Conservation (phyloP, 108 stramenopile genomes). For the Nitzschia palea region DNA sequence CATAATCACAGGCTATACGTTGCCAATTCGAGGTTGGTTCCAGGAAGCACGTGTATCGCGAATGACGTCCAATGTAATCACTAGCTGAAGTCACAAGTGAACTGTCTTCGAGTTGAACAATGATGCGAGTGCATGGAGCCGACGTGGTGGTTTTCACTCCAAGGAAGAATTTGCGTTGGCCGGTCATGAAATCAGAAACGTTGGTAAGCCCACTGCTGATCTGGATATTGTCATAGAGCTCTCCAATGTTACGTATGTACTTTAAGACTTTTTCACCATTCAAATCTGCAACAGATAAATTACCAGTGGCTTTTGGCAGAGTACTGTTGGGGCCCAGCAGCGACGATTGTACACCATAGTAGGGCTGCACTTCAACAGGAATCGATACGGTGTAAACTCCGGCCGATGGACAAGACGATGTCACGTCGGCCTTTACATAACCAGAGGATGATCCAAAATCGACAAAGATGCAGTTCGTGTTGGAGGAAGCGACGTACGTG, state of each 20-base stretch:
- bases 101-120: slow-evolving; percentile 4
- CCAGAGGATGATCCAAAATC: slow-evolving; percentile 21
- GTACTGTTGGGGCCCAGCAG: not conserved
- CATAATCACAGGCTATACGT: slow-evolving; percentile 8
- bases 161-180: slow-evolving; percentile 2
- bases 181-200: not conserved
- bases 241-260: not conserved
- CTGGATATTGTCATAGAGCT: not conserved
- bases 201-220: not conserved
- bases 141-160: not conserved
- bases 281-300: not conserved
- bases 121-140: slow-evolving; percentile 21
- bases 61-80: not conserved
- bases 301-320: not conserved
- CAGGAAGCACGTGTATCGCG: slow-evolving; percentile 5
- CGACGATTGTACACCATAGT: not conserved
- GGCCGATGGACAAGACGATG: not conserved
- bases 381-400: not conserved
- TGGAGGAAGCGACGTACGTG: slow-evolving; percentile 4
- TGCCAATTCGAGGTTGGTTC: slow-evolving; percentile 6
- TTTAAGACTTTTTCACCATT: not conserved
- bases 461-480: slow-evolving; percentile 19
- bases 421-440: not conserved
- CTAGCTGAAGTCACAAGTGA: not conserved
- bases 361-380: not conserved